Percentiles rank a stretch among this genome's conserved stretches.
These are phyloP conservation scores for Nymphaea thermarum DNA, from an alignment of 164 flowering plant genomes.

Conservation along the genomic window DNA sequence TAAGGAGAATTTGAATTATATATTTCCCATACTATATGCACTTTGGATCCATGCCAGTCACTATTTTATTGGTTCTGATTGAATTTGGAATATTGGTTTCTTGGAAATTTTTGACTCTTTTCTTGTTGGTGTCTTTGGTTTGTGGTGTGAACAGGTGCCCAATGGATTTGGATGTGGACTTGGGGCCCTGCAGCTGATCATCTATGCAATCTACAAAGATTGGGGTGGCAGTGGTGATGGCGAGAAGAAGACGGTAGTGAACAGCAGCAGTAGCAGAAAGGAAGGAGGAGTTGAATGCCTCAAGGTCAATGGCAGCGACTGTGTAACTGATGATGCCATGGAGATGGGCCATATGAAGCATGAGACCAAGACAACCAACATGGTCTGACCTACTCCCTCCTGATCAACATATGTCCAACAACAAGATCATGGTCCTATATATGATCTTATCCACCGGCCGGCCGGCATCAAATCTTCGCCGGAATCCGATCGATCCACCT, in stretches of 20 bases:
- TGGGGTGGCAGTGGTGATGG: background rate
- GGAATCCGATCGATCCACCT: too few relatives aligned
- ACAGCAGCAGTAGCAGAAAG: background rate
- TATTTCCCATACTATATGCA: too few relatives aligned
- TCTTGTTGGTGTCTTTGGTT: background rate
- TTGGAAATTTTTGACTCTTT: background rate
- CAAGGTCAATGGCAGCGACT: background rate
- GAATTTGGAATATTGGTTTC: background rate
- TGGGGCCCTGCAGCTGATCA: constrained; percentile 59
- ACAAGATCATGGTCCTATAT: too few relatives aligned
- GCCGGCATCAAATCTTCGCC: too few relatives aligned
- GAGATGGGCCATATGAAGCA: background rate
- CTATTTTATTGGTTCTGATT: background rate
- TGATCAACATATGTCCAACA: too few relatives aligned
- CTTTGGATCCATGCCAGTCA: constrained; percentile 30
- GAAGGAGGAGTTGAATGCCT: background rate
- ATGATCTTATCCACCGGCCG: too few relatives aligned
- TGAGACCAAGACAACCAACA: background rate
- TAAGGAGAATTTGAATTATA: too few relatives aligned
- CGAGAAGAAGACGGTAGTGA: background rate
- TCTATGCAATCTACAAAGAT: constrained; percentile 51
- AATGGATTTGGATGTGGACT: constrained; percentile 70
- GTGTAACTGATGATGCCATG: background rate
- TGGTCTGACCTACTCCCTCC: too few relatives aligned
- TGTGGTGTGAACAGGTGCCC: constrained; percentile 35